Evolutionary conservation across 768 basidiomycete genomes (phyloP), one percentile per base, ranked within the genome.

Genomic region (Trametes coccinea): DNA sequence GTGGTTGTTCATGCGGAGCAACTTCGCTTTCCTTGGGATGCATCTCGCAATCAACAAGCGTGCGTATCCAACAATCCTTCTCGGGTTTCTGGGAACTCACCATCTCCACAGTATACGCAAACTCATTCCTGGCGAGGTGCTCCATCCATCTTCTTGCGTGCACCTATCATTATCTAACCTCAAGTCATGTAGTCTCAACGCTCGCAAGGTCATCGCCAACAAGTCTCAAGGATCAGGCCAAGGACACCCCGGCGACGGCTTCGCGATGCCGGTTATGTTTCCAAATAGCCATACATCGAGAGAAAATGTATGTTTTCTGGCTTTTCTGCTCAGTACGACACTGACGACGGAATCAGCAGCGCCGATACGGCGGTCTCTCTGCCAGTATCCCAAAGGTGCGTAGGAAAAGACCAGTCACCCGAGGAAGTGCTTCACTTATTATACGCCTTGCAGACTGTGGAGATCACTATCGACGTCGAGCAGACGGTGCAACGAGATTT

Each of bases 11-110:
- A 69, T 69, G 67, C 59, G 61, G 7, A 53, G 66, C 30, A 71
- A 68, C 44, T 62, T 72, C 14, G 58, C 68, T 0, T 72, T 68
- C 55, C 59, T 72, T 48, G 71, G 64, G 1, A 53, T 71, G 22
- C 71, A 72, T 49, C 67, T 72, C n/a, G 60, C 66, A 10, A 67
- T 72, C 49, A 68, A 69, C 55, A 72, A 72, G 53, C 62, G 71
- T 69, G 51, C 52, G 67, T 54, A 2, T 8, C 8, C 10, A 2
- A 5, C 13, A 8, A 14, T 16, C 4, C 8, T 6, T 10, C 48
- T 34, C 7, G 13, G 27, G 4, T 17, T 8, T 31, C 34, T 22
- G 7, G 4, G 45, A 16, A 30, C 43, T 53, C 9, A 39, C 5
- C 5, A 22, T n/a, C 1, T 33, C 50, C 17, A 5, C 53, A 71